phyloP scores from a whole-genome alignment of 2,329 filamentous ascomycete species.

The Cytospora paraplurivora region DNA sequence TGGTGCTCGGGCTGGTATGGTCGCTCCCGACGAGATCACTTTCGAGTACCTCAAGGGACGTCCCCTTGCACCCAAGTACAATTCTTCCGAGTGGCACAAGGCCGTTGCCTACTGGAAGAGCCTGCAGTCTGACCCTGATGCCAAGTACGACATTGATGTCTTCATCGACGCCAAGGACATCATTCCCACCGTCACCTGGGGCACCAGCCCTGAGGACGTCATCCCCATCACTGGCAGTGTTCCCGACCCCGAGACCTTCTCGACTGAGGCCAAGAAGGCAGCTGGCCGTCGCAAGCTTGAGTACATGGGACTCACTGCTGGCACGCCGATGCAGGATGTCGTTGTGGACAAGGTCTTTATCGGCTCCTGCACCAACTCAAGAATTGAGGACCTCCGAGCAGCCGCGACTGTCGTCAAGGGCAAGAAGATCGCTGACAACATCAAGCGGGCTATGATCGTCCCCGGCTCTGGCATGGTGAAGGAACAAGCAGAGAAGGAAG shows the following conservation, averaged over 20 bases:
- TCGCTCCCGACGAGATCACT: conserved; percentile 90
- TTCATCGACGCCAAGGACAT: conserved; percentile 93
- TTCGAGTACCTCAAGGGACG: conserved; percentile 94
- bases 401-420: conserved; percentile 86
- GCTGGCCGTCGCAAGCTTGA: conserved; percentile 81
- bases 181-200: conserved; percentile 91
- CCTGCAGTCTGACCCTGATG: conserved; percentile 81
- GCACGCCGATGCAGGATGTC: conserved; percentile 91
- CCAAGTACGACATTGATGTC: conserved; percentile 87
- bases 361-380: conserved; percentile 79
- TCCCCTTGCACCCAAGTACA: conserved; percentile 82
- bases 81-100: conserved; percentile 86
- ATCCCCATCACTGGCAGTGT: conserved; percentile 92
- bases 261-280: conserved; percentile 76
- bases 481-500: conserved; percentile 85
- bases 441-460: conserved; percentile 95
- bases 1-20: conserved; percentile 93
- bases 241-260: conserved; percentile 85
- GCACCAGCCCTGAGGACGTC: conserved; percentile 94
- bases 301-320: conserved; percentile 92
- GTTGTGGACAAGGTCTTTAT: conserved; percentile 65
- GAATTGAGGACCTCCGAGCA: conserved; percentile 91
- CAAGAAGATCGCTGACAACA: conserved; percentile 80
- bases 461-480: conserved; percentile 95
- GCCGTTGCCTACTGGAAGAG: conserved; percentile 86